Evolutionary conservation across 768 basidiomycete genomes (phyloP).

Genomic region (Amanita pseudoporphyria): DNA sequence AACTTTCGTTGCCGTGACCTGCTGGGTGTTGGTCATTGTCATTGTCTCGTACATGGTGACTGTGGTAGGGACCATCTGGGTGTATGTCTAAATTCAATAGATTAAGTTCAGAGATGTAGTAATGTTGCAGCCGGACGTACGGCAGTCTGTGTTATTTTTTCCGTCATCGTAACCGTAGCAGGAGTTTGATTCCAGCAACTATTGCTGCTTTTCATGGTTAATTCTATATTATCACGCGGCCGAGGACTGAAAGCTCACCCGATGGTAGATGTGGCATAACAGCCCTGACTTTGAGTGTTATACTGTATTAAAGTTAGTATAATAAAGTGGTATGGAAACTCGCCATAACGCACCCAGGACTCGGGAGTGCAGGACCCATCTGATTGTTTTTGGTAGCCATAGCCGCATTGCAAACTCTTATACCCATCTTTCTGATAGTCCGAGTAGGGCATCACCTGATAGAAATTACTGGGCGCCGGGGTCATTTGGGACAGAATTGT

Average conservation of each 20-base stretch:
- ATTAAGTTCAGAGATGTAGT: neutral
- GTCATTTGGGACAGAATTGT: slow-evolving; percentile 16
- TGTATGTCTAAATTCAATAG: slow-evolving; percentile 14
- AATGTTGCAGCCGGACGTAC: neutral
- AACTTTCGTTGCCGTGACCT: slow-evolving; percentile 32
- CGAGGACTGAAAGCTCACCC: slow-evolving; percentile 19
- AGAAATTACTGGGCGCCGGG: slow-evolving; percentile 26
- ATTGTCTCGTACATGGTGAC: slow-evolving; percentile 29
- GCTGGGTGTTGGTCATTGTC: slow-evolving; percentile 25
- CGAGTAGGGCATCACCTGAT: slow-evolving; percentile 47
- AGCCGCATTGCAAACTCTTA: slow-evolving; percentile 57
- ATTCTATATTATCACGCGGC: neutral
- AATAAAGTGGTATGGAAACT: slow-evolving; percentile 1
- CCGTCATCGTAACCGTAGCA: slow-evolving; percentile 17
- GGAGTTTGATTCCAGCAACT: neutral
- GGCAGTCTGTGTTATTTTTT: slow-evolving; percentile 29
- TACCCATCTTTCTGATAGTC: slow-evolving; percentile 57
- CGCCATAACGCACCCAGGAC: slow-evolving; percentile 43
- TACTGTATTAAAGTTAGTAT: slow-evolving; percentile 20
- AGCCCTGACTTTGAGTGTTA: slow-evolving; percentile 32
- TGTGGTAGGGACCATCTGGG: slow-evolving; percentile 33
- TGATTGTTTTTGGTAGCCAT: slow-evolving; percentile 48
- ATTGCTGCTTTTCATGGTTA: neutral
- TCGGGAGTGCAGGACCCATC: slow-evolving; percentile 46
- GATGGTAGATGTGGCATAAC: slow-evolving; percentile 61